phyloP scores from a whole-genome alignment of 1,139 yeast genomes.

The Magnusiomyces paraingens region DNA sequence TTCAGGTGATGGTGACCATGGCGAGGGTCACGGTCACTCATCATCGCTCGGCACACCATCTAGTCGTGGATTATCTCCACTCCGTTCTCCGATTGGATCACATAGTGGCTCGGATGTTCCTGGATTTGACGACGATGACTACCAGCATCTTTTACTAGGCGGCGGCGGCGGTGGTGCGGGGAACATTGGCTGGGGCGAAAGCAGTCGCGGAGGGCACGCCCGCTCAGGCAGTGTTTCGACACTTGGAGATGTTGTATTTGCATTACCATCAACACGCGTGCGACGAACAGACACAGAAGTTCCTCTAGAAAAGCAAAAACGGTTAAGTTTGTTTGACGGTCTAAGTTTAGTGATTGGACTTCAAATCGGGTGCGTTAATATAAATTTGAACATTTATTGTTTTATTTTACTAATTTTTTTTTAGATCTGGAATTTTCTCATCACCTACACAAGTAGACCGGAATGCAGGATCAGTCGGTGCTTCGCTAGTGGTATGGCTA shows the following conservation, averaged over 20 bases:
- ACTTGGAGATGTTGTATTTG: conserved; percentile 29
- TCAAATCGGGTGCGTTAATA: conserved; percentile 32
- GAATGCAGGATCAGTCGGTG: conserved; percentile 37
- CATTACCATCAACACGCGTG: conserved; percentile 26
- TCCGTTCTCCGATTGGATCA: conserved; percentile 14
- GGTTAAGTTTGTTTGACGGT: conserved; percentile 34
- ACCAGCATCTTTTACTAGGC: conserved; percentile 1
- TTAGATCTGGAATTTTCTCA: conserved; percentile 37
- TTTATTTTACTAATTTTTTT: too few relatives aligned
- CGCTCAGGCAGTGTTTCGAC: conserved; percentile 24
- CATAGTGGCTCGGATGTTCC: conserved; percentile 11
- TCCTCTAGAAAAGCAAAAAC: conserved; percentile 33
- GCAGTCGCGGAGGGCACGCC: background rate
- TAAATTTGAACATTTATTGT: too few relatives aligned
- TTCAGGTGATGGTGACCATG: conserved; percentile 22
- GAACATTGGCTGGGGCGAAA: background rate
- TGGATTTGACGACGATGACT: conserved; percentile 13
- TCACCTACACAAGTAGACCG: conserved; percentile 37
- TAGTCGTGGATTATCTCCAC: conserved; percentile 25
- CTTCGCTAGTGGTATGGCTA: conserved; percentile 36
- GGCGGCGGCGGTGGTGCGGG: background rate
- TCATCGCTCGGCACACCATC: conserved; percentile 16
- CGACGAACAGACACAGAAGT: conserved; percentile 20
- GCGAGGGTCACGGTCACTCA: too few relatives aligned
- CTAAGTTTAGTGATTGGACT: conserved; percentile 38